Conservation (phyloP, 805 yeast genomes). For the Kluyveromyces nonfermentans region DNA sequence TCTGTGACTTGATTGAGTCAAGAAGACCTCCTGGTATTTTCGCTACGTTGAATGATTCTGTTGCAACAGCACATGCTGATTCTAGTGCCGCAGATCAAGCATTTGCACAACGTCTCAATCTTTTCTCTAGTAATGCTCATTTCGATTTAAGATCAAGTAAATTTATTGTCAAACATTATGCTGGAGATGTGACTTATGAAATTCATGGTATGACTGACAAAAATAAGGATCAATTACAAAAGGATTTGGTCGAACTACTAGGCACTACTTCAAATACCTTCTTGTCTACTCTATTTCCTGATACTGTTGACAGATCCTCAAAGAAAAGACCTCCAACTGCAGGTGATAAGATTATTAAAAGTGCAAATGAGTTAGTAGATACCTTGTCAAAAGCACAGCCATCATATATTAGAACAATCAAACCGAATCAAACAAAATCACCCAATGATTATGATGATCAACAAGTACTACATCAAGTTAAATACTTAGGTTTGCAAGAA, state of each 20-base stretch:
- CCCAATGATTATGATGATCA: constrained; percentile 82
- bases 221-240: constrained; percentile 87
- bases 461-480: constrained; percentile 91
- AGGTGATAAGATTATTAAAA: constrained; percentile 82
- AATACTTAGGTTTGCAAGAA: constrained; percentile 91
- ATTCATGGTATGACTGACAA: constrained; percentile 88
- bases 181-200: constrained; percentile 96
- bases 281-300: constrained; percentile 51
- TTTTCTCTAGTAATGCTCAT: constrained; percentile 75
- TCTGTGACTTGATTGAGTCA: constrained; percentile 92
- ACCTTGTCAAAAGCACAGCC: constrained; percentile 89
- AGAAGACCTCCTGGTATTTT: constrained; percentile 93
- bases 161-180: constrained; percentile 90
- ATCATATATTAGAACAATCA: constrained; percentile 93
- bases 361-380: constrained; percentile 85
- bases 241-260: constrained; percentile 75
- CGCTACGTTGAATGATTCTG: constrained; percentile 93
- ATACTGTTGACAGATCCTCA: constrained; percentile 53
- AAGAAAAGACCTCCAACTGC: constrained; percentile 91
- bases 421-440: constrained; percentile 89
- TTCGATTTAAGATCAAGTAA: constrained; percentile 83
- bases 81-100: constrained; percentile 94
- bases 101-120: constrained; percentile 81
- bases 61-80: constrained; percentile 98
- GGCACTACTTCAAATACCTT: constrained; percentile 63